phyloP scores from a whole-genome alignment of 2,329 filamentous ascomycete genomes.

The Chaetomium olivaceum region DNA sequence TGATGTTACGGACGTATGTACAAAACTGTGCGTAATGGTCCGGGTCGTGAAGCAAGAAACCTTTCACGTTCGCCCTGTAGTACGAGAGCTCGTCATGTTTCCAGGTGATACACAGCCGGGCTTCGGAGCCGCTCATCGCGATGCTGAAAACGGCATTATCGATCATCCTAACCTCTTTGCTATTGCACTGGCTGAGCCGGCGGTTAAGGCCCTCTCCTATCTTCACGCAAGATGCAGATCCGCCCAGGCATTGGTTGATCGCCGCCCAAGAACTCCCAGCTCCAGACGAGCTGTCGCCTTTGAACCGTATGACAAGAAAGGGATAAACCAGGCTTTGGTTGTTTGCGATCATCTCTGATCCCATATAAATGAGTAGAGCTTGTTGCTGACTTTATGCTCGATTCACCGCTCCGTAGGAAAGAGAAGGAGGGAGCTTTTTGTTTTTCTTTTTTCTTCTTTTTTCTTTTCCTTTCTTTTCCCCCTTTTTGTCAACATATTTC shows the following conservation, averaged over 20 bases:
- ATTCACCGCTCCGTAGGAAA: no score
- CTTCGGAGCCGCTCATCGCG: not conserved
- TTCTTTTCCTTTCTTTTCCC: no score
- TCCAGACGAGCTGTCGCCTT: slow-evolving; percentile 34
- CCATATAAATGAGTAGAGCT: no score
- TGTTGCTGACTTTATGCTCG: no score
- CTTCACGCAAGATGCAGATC: slow-evolving; percentile 38
- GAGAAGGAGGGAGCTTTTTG: no score
- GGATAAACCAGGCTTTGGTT: slow-evolving; percentile 28
- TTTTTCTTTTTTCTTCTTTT: no score
- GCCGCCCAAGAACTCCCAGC: slow-evolving; percentile 38
- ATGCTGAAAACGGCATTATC: not conserved
- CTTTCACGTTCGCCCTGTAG: not conserved
- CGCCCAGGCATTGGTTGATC: slow-evolving; percentile 42
- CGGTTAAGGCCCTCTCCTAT: slow-evolving; percentile 33
- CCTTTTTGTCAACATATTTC: no score
- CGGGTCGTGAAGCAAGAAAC: not conserved
- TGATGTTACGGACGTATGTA: no score
- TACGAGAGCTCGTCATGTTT: not conserved
- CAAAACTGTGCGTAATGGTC: no score
- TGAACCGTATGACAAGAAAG: slow-evolving; percentile 38
- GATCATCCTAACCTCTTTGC: not conserved
- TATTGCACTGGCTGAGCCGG: slow-evolving; percentile 25
- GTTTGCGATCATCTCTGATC: slow-evolving; percentile 28
- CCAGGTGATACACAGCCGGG: not conserved